Base-by-base conservation (phyloP, 306 rosid species). In the Sicyos edulis region DNA sequence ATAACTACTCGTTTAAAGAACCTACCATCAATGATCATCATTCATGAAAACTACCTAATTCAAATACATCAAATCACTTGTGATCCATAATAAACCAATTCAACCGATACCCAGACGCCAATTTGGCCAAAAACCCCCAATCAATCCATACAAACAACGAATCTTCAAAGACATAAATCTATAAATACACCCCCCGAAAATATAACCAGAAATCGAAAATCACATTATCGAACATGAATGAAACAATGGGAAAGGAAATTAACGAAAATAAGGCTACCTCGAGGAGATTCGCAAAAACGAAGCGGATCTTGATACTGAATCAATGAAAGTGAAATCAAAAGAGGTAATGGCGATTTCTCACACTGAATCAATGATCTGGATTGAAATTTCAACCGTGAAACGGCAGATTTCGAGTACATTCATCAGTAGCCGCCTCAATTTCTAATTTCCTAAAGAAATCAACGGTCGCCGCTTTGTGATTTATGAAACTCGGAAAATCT, bases 241-340 rank as follows among this genome's bases (percentile, higher is more conserved):
- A 67, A 47, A 67, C 12, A 45, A 5, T 47, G 37, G 42, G 16
- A n/a, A n/a, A 34, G 34, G 24, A 44, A 65, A 11, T 40, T 12
- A 29, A 65, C 19, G 34, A 44, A 66, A 42, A 45, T 7, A 21
- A 67, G 32, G 32, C 6, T 65, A 65, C 71, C 71, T 45, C 17
- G 54, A 5, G 32, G 6, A 65, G 54, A 66, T n/a, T 12, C 17
- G 29, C 3, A 2, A 20, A 67, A 20, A 44, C 32, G 21, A 68
- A 68, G 44, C 42, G 44, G 42, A 22, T 47, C 72, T 49, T 68
- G 57, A 68, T 22, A 68, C 49, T 68, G 72, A 68, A 68, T 68
- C 42, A 65, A 65, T 45, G 71, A 65, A 65, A 45, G 16, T 13
- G 16, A 66, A 66, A 45, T 47, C 26, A 45, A 50, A 19, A 13